Percentiles rank a stretch among this genome's conserved stretches.
Evolutionary conservation across 306 rosid species (phyloP).

Genomic region (Cicer judaicum): DNA sequence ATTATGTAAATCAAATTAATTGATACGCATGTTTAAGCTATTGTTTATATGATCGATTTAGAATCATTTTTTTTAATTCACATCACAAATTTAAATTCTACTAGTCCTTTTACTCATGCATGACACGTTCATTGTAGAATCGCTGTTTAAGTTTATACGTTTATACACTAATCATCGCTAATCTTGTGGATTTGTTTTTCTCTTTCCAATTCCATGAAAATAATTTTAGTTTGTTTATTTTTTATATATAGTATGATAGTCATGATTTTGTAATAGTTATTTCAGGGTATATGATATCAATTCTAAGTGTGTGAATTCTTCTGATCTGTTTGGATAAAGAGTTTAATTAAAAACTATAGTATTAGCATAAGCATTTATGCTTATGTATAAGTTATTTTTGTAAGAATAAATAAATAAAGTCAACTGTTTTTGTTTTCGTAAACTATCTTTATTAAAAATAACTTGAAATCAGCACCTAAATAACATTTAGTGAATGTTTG

Average conservation of each 20-base stretch:
- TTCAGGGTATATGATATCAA: neutral
- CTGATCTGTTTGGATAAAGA: neutral
- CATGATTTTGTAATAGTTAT: neutral
- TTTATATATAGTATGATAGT: neutral
- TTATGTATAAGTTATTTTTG: too few relatives aligned
- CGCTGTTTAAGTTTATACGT: neutral
- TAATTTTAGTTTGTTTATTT: neutral
- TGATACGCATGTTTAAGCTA: neutral
- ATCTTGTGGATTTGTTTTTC: neutral
- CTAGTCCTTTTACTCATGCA: neutral
- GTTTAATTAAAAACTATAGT: too few relatives aligned
- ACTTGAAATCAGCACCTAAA: too few relatives aligned
- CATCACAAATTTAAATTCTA: constrained; percentile 2
- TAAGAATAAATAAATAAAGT: too few relatives aligned
- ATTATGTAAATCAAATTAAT: neutral
- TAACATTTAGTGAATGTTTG: too few relatives aligned
- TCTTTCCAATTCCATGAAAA: too few relatives aligned
- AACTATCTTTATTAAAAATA: too few relatives aligned
- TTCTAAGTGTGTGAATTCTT: neutral
- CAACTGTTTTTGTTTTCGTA: too few relatives aligned
- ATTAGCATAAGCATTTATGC: too few relatives aligned
- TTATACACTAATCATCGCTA: constrained; percentile 15
- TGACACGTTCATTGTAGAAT: neutral
- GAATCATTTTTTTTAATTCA: neutral
- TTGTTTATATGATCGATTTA: neutral